phyloP scores from a whole-genome alignment of 768 basidiomycete genomes.

The Suillus bovinus region DNA sequence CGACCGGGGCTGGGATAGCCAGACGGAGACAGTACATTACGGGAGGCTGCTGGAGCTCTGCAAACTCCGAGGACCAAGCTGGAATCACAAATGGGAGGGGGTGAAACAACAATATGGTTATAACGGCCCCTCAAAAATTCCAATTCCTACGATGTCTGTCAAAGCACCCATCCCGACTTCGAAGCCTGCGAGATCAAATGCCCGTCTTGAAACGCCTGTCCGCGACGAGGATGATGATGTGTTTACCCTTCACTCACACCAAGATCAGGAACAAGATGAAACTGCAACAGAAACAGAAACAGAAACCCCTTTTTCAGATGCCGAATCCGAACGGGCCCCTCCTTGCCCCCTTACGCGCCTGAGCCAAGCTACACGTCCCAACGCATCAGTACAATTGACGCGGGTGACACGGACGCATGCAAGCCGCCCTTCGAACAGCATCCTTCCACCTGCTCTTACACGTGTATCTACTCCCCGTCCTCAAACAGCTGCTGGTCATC shows the following conservation, averaged over 20 bases:
- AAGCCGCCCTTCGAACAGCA: conserved; percentile 21
- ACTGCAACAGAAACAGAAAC: conserved; percentile 22
- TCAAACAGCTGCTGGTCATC: conserved; percentile 16
- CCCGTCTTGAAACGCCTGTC: conserved; percentile 27
- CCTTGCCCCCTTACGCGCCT: conserved; percentile 9
- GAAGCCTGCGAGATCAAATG: conserved; percentile 24
- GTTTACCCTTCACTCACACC: conserved; percentile 45
- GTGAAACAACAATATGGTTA: conserved; percentile 61
- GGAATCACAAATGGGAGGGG: conserved; percentile 79
- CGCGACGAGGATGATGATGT: conserved; percentile 41
- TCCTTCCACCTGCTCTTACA: conserved; percentile 30
- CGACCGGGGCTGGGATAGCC: conserved; percentile 73
- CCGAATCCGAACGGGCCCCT: conserved; percentile 14
- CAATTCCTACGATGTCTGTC: conserved; percentile 20
- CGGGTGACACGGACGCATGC: conserved; percentile 12
- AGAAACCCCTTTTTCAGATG: conserved; percentile 10
- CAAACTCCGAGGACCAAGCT: conserved; percentile 75
- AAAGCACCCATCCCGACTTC: conserved; percentile 15
- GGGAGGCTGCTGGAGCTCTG: conserved; percentile 81
- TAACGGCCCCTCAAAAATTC: conserved; percentile 20
- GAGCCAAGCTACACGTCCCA: conserved; percentile 12
- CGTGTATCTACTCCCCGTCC: conserved; percentile 33
- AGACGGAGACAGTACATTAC: conserved; percentile 78
- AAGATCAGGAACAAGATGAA: conserved; percentile 30
- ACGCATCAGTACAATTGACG: conserved; percentile 10